These are phyloP conservation scores for Conoideocrella luteorostrata DNA, from an alignment of 2,329 filamentous ascomycete species.

Conservation along the genomic window DNA sequence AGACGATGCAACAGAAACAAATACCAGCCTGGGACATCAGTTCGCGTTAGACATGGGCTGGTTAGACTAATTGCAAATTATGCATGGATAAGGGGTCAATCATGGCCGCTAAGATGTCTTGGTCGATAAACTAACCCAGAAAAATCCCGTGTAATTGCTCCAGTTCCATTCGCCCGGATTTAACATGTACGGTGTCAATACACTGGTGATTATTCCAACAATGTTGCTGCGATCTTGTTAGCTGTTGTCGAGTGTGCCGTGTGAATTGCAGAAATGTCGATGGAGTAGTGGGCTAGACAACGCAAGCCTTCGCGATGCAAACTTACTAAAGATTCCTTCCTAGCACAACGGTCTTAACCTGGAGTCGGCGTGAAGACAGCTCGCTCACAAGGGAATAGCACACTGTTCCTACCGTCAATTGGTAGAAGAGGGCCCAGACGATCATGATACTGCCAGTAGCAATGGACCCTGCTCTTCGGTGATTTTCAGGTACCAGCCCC, in stretches of 20 bases:
- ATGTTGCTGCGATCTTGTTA: conserved; percentile 51
- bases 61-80: too few relatives aligned
- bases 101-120: too few relatives aligned
- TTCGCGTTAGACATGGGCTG: too few relatives aligned
- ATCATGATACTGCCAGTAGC: conserved; percentile 85
- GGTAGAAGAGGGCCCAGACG: conserved; percentile 74
- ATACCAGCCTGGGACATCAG: conserved; percentile 68
- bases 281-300: too few relatives aligned
- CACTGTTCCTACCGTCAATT: conserved; percentile 81
- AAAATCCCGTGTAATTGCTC: conserved; percentile 82
- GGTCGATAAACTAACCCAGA: conserved; percentile 52
- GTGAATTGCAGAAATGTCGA: not conserved
- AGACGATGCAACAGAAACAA: conserved; percentile 74
- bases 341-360: conserved; percentile 87
- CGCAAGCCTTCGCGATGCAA: too few relatives aligned
- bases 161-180: conserved; percentile 84
- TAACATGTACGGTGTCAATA: conserved; percentile 87
- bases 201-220: conserved; percentile 72
- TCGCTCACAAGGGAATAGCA: conserved; percentile 86
- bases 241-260: not conserved
- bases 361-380: conserved; percentile 71
- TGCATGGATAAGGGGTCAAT: not conserved
- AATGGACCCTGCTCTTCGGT: conserved; percentile 56
- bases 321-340: conserved; percentile 68
- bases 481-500: conserved; percentile 58